Percentiles rank a stretch among this genome's conserved stretches.
Evolutionary conservation across 352 stramenopile genomes (phyloP).

Genomic region (Globisporangium recalcitrans): DNA sequence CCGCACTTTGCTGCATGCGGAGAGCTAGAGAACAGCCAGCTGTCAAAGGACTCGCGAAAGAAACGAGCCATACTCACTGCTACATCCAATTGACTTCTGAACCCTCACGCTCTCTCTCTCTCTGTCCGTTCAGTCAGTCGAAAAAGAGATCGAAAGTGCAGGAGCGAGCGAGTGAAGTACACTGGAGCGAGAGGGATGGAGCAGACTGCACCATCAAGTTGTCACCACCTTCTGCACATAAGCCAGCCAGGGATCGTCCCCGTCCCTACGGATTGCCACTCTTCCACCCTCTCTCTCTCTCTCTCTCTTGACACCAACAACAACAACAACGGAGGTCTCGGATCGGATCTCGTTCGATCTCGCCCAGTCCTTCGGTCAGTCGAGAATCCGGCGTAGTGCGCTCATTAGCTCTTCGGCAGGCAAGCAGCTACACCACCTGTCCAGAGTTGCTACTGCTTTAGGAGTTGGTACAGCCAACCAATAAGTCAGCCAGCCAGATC

Average conservation of each 20-base stretch:
- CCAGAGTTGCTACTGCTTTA: neutral
- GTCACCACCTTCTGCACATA: neutral
- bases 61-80: neutral
- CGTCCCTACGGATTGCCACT: constrained; percentile 2
- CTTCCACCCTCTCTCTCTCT: neutral
- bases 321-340: too few relatives aligned
- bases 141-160: neutral
- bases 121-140: neutral
- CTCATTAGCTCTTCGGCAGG: neutral
- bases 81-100: too few relatives aligned
- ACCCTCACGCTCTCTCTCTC: too few relatives aligned
- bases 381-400: neutral
- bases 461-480: too few relatives aligned
- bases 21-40: neutral
- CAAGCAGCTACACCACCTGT: neutral
- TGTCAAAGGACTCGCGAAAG: neutral
- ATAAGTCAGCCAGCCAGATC: too few relatives aligned
- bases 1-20: neutral
- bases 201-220: neutral
- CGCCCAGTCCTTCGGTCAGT: neutral
- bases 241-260: neutral
- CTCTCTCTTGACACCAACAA: too few relatives aligned
- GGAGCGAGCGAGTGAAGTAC: too few relatives aligned
- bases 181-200: neutral
- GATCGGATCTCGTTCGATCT: neutral